phyloP scores from a whole-genome alignment of 345 rosid species.

The Diplotaxis tenuifolia region DNA sequence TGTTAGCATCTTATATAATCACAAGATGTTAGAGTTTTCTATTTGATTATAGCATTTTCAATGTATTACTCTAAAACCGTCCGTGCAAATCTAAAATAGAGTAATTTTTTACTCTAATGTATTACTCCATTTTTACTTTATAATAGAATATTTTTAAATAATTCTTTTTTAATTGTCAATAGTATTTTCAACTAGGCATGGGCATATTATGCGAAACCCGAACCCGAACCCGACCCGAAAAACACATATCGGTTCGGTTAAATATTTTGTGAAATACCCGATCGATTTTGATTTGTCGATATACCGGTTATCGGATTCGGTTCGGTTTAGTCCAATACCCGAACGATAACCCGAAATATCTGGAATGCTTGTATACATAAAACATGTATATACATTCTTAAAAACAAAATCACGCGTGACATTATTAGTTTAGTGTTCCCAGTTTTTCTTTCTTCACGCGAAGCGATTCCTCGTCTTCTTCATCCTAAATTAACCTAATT shows the following conservation, averaged over 20 bases:
- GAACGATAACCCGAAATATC: neutral
- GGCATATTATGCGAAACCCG: neutral
- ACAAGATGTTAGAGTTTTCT: neutral
- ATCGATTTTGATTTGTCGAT: neutral
- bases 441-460: neutral
- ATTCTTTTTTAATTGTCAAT: too few relatives aligned
- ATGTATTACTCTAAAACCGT: too few relatives aligned
- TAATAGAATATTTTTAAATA: too few relatives aligned
- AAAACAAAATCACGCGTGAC: neutral
- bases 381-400: too few relatives aligned
- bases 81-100: too few relatives aligned
- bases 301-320: neutral
- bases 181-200: too few relatives aligned
- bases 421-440: neutral
- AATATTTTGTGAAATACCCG: neutral
- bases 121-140: too few relatives aligned
- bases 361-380: too few relatives aligned
- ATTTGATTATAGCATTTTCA: too few relatives aligned
- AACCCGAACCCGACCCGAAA: neutral
- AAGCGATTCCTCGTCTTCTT: neutral
- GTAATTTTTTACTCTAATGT: too few relatives aligned
- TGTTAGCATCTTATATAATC: neutral
- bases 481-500: neutral
- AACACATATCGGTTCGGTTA: neutral
- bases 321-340: neutral